These are phyloP conservation scores for Rosellinia necatrix DNA, from an alignment of 2,329 filamentous ascomycete species.

Conservation along the genomic window DNA sequence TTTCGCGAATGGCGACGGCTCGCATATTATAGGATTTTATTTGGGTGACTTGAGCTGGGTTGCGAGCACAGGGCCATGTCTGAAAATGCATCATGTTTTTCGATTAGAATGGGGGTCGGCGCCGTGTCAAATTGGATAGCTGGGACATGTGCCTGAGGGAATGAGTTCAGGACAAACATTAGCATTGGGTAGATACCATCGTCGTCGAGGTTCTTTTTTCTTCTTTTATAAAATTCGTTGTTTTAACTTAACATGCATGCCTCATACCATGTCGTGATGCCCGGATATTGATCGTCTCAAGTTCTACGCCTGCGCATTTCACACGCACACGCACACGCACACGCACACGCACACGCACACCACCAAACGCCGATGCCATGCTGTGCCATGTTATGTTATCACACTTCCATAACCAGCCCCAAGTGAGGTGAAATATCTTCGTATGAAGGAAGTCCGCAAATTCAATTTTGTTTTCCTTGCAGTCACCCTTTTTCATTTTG, in stretches of 20 bases:
- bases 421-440: not conserved
- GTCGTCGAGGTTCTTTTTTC: not conserved
- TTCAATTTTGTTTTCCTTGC: not conserved
- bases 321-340: not conserved
- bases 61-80: no score
- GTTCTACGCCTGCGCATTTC: no score
- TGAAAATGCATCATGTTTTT: no score
- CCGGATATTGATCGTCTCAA: not conserved
- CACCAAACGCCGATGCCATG: constrained; percentile 25
- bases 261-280: not conserved
- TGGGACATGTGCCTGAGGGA: no score
- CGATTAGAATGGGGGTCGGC: no score
- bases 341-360: constrained; percentile 7
- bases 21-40: not conserved
- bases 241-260: not conserved
- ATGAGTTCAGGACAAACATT: no score
- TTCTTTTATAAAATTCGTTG: not conserved
- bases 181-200: no score
- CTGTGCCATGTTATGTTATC: constrained; percentile 6
- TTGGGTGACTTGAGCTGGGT: no score
- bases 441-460: not conserved
- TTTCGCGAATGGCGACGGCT: not conserved
- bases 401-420: not conserved
- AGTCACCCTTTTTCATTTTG: no score
- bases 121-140: no score